These are phyloP conservation scores for Serendipita sp. DNA, from an alignment of 768 basidiomycete genomes.

Conservation along the genomic window DNA sequence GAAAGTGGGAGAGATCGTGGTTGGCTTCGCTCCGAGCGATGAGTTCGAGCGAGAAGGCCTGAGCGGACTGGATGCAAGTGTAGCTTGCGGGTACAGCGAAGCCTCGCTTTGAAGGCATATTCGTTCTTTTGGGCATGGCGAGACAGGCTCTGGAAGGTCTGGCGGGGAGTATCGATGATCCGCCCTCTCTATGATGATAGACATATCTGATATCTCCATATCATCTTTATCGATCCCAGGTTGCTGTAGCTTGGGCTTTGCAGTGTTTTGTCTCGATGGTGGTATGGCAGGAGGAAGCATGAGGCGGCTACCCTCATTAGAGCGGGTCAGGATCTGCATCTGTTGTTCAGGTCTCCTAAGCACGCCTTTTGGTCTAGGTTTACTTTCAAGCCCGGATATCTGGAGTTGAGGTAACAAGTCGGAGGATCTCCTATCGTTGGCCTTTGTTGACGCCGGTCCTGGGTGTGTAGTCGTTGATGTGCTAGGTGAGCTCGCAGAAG, in stretches of 20 bases:
- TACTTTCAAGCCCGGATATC: neutral
- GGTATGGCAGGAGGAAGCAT: constrained; percentile 4
- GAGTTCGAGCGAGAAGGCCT: neutral
- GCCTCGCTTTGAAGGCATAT: neutral
- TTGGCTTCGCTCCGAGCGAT: neutral
- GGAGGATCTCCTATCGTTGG: neutral
- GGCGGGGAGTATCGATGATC: neutral
- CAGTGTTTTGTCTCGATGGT: neutral
- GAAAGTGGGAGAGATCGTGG: neutral
- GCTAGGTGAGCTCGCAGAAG: neutral
- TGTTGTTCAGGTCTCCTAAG: neutral
- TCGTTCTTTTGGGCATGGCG: neutral
- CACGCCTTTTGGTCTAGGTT: neutral
- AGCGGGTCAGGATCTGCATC: neutral
- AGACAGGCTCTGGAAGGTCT: neutral
- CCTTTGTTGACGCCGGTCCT: no score
- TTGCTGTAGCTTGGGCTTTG: neutral
- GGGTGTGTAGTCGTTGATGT: no score
- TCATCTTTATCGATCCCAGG: neutral
- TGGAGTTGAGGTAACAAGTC: neutral
- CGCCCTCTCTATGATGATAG: neutral
- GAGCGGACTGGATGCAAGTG: neutral
- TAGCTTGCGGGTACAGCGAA: neutral
- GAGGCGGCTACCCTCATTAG: neutral
- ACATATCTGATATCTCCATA: neutral